Percentiles rank a stretch among this genome's conserved stretches.
Evolutionary conservation across 176 grass and related monocot species (phyloP).

Genomic region (Miscanthus lutarioriparius): DNA sequence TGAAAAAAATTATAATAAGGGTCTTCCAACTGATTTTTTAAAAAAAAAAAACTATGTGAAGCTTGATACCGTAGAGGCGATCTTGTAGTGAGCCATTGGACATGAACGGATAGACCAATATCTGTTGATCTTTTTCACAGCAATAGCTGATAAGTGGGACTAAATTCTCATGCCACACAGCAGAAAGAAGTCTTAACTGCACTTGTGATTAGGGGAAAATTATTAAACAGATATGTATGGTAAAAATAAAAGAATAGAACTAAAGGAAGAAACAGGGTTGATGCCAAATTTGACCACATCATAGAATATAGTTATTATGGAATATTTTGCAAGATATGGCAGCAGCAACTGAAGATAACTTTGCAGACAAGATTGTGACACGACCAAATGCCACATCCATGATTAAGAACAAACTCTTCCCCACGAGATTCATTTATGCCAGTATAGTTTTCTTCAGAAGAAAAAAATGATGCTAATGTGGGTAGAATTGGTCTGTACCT

Average conservation of each 20-base stretch:
- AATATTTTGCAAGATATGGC: not conserved
- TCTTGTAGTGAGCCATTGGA: slow-evolving; percentile 80
- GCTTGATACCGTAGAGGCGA: slow-evolving; percentile 64
- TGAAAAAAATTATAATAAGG: slow-evolving; percentile 7
- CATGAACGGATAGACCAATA: slow-evolving; percentile 84
- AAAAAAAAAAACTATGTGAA: slow-evolving; percentile 3
- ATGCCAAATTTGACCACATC: slow-evolving; percentile 9
- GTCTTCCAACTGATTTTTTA: not conserved
- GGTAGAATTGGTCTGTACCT: slow-evolving; percentile 42
- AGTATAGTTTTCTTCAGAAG: not conserved
- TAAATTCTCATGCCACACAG: slow-evolving; percentile 66
- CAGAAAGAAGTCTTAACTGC: slow-evolving; percentile 72
- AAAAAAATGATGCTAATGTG: not conserved
- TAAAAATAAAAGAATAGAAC: slow-evolving; percentile 20
- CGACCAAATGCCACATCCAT: not conserved
- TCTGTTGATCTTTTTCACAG: slow-evolving; percentile 88
- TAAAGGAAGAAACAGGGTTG: not conserved
- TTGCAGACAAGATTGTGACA: not conserved
- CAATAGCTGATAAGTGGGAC: slow-evolving; percentile 77
- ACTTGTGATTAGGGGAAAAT: slow-evolving; percentile 27
- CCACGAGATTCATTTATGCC: not conserved
- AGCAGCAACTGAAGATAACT: not conserved
- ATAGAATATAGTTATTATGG: slow-evolving; percentile 8
- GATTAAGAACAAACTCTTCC: slow-evolving; percentile 17
- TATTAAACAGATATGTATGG: not conserved